These are phyloP conservation scores for Achaetomium macrosporum DNA, from an alignment of 2,329 filamentous ascomycete species.

Conservation along the genomic window DNA sequence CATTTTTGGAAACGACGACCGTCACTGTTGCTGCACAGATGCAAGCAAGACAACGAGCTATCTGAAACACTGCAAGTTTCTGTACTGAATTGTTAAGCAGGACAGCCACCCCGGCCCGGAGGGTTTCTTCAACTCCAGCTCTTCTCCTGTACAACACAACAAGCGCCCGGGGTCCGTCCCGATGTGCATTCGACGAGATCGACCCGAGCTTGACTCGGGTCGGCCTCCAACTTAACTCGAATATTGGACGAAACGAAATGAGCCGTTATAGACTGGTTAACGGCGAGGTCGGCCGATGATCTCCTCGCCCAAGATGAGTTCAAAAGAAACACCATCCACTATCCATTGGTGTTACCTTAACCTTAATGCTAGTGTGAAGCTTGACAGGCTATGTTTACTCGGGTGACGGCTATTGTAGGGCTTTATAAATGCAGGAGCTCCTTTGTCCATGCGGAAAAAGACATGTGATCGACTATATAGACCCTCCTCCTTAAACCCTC, in stretches of 20 bases:
- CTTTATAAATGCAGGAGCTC: too few species aligned
- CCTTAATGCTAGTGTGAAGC: too few species aligned
- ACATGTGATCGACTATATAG: too few species aligned
- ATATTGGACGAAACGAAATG: conserved; percentile 9
- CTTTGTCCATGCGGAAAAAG: too few species aligned
- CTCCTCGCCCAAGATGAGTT: not conserved
- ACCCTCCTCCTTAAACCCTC: too few species aligned
- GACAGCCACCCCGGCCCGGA: conserved; percentile 11
- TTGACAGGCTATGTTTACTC: too few species aligned
- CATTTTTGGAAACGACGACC: too few species aligned
- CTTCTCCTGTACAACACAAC: not conserved
- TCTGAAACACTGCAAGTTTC: not conserved
- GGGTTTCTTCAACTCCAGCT: conserved; percentile 11
- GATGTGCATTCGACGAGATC: not conserved
- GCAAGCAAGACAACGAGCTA: conserved; percentile 3
- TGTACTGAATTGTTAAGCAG: not conserved
- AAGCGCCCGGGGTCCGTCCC: not conserved
- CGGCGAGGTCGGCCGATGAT: not conserved
- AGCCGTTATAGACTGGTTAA: conserved; percentile 1
- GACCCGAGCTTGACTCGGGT: not conserved
- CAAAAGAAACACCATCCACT: too few species aligned
- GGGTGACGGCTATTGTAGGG: too few species aligned
- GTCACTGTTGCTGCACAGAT: not conserved
- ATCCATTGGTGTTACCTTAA: too few species aligned
- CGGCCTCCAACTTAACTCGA: not conserved